These are phyloP conservation scores for Sparassis latifolia DNA, from an alignment of 1,284 basidiomycete species.

Conservation along the genomic window DNA sequence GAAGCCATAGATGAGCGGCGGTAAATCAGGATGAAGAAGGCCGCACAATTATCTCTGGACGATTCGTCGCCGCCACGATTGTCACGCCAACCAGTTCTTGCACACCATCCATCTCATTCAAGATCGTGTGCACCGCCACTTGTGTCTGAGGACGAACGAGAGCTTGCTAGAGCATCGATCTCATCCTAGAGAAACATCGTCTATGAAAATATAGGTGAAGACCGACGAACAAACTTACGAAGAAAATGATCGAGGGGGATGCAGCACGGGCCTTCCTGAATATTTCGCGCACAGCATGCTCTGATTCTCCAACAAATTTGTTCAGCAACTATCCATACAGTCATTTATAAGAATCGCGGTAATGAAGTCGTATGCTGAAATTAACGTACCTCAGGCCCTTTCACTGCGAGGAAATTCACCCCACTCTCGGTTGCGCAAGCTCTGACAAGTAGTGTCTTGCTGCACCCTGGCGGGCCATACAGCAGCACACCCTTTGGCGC, in stretches of 20 bases:
- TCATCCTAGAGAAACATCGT: no score
- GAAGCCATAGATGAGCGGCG: constrained; percentile 3
- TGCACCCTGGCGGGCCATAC: constrained; percentile 97
- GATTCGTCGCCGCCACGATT: constrained; percentile 93
- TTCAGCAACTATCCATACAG: constrained; percentile 84
- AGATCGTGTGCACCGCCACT: constrained; percentile 66
- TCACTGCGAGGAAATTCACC: constrained; percentile 96
- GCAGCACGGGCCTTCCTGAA: constrained; percentile 94
- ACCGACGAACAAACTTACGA: constrained; percentile 68
- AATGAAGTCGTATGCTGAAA: no score
- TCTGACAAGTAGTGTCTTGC: constrained; percentile 92
- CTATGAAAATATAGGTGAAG: no score
- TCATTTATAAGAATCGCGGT: no score
- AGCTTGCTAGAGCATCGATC: constrained; percentile 88
- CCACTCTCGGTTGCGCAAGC: constrained; percentile 94
- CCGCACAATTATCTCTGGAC: constrained; percentile 86
- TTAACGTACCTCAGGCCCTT: constrained; percentile 87
- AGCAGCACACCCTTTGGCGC: constrained; percentile 89
- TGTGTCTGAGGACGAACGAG: constrained; percentile 60
- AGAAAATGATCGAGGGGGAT: constrained; percentile 93
- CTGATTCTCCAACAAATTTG: constrained; percentile 97
- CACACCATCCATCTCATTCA: constrained; percentile 99
- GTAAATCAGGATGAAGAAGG: not conserved
- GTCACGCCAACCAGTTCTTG: constrained; percentile 91
- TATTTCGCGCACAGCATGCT: constrained; percentile 89